A percentile compares a stretch with the other conserved stretches of the same genome.
These are phyloP conservation scores for Boletus eberwhitei DNA, from an alignment of 768 basidiomycete genomes.

Conservation along the genomic window DNA sequence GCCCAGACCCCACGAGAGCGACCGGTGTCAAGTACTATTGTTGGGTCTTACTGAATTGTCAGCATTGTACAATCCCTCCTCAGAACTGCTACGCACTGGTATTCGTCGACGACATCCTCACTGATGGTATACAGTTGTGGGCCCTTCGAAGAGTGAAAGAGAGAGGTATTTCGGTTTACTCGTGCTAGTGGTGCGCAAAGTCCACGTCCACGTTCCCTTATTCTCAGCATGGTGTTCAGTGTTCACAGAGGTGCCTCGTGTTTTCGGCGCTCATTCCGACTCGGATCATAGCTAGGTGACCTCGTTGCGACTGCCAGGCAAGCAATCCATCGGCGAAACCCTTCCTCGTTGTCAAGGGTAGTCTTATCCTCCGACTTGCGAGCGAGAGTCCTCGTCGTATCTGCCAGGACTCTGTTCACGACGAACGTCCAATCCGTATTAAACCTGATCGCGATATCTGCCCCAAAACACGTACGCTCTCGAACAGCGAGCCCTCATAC, in stretches of 20 bases:
- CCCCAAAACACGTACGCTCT: background rate
- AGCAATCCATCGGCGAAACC: background rate
- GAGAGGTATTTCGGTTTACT: no score
- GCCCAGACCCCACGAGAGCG: background rate
- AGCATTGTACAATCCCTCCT: background rate
- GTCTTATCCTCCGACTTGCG: no score
- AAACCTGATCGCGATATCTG: background rate
- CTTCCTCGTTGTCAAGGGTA: background rate
- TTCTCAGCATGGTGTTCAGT: no score
- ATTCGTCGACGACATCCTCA: background rate
- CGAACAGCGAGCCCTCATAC: background rate
- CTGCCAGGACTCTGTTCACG: no score
- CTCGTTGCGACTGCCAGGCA: background rate
- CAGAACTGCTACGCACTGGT: background rate
- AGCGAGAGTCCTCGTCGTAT: no score
- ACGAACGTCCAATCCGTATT: background rate
- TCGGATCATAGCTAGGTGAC: no score
- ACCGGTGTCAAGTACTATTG: background rate
- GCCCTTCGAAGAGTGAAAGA: no score
- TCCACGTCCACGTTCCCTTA: no score
- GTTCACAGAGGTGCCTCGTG: background rate
- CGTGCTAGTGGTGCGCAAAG: no score
- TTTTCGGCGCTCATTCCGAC: background rate
- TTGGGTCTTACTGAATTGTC: background rate
- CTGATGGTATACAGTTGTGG: no score